These are phyloP conservation scores for Thymus mandschuricus DNA, from an alignment of 257 asterid genomes.

Conservation along the genomic window DNA sequence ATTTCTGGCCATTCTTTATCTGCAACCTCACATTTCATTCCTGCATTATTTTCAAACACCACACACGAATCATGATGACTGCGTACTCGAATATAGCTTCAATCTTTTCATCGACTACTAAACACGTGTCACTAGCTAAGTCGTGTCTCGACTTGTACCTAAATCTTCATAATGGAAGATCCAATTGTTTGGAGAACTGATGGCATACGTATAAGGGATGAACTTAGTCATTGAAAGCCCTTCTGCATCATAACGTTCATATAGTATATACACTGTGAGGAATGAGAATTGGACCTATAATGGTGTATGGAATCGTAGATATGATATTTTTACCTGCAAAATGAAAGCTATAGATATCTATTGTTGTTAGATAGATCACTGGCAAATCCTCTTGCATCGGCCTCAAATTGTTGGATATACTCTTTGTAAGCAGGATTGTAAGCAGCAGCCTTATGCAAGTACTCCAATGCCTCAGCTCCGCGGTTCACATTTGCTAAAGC, in stretches of 20 bases:
- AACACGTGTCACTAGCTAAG: not conserved
- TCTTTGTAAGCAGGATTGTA: slow-evolving; percentile 56
- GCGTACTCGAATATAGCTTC: slow-evolving; percentile 15
- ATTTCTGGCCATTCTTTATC: slow-evolving; percentile 12
- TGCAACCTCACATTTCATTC: slow-evolving; percentile 26
- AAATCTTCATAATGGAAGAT: not conserved
- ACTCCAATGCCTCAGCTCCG: slow-evolving; percentile 63
- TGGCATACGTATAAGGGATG: not conserved
- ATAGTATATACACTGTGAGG: not conserved
- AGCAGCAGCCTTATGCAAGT: slow-evolving; percentile 62
- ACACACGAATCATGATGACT: slow-evolving; percentile 14
- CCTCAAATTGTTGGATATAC: slow-evolving; percentile 53
- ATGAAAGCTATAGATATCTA: slow-evolving; percentile 35
- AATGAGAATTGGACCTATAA: not conserved
- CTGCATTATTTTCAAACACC: slow-evolving; percentile 13
- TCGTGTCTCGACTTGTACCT: not conserved
- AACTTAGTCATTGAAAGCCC: not conserved
- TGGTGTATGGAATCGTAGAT: slow-evolving; percentile 32
- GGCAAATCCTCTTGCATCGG: slow-evolving; percentile 53
- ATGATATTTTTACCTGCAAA: slow-evolving; percentile 24
- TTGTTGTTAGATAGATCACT: slow-evolving; percentile 55
- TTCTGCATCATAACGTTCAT: not conserved
- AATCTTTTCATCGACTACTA: slow-evolving; percentile 8
- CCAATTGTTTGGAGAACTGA: not conserved
- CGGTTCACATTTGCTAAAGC: slow-evolving; percentile 54